Conservation (phyloP, 192 early-diverging fungal species). For the Rhizophagus sp. region DNA sequence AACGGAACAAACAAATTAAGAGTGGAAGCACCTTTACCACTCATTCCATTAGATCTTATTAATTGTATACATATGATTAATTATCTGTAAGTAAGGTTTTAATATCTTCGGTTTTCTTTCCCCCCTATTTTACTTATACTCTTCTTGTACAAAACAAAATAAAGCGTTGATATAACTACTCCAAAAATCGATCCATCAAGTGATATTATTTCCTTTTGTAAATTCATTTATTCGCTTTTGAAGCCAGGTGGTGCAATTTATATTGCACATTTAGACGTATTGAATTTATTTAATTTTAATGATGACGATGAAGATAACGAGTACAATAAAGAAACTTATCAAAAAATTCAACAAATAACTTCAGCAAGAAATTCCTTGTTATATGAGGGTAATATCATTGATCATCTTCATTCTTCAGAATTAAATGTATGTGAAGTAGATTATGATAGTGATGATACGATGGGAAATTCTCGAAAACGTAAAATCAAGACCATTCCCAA, state of each 20-base stretch:
- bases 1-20: too few species aligned
- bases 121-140: too few species aligned
- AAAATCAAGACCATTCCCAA: background rate
- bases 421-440: background rate
- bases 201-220: background rate
- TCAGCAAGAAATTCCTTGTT: background rate
- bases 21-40: background rate
- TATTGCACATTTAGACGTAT: background rate
- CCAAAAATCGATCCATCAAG: background rate
- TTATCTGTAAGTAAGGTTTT: background rate
- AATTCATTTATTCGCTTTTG: background rate
- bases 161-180: background rate
- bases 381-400: slow-evolving; percentile 11
- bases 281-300: background rate
- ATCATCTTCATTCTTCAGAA: background rate
- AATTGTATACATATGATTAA: slow-evolving; percentile 6
- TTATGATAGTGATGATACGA: background rate
- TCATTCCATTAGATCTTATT: background rate
- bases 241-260: slow-evolving; percentile 10
- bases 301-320: background rate
- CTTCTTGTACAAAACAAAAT: background rate
- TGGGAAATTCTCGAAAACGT: background rate
- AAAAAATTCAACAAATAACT: background rate
- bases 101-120: background rate
- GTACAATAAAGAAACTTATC: background rate